Conservation (phyloP, 1,139 yeast genomes). For the Candida sanyaensis region DNA sequence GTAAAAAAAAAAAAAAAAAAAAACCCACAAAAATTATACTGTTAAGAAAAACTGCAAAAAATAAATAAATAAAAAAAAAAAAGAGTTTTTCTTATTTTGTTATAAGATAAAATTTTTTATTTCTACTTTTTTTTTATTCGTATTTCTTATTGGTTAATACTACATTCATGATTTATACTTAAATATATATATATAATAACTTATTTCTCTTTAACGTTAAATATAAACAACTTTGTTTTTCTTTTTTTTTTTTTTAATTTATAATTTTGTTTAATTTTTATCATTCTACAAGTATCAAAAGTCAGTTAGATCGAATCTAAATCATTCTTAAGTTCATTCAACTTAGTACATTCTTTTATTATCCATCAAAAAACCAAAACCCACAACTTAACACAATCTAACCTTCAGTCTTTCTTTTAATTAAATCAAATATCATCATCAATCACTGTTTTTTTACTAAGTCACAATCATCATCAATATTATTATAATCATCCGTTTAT, state of each 20-base stretch:
- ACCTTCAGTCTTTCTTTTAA: conserved; percentile 34
- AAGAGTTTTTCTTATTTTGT: too few species aligned
- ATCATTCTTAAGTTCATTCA: background rate
- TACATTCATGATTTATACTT: too few species aligned
- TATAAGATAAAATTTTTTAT: too few species aligned
- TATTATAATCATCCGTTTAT: background rate
- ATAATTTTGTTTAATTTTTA: too few species aligned
- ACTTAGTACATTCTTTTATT: background rate
- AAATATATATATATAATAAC: background rate
- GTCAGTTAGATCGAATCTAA: too few species aligned
- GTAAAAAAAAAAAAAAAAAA: too few species aligned
- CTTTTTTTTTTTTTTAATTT: background rate
- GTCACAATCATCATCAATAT: background rate
- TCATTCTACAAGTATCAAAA: too few species aligned
- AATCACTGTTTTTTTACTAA: background rate
- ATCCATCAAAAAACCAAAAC: background rate
- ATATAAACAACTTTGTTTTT: background rate
- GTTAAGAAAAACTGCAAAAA: too few species aligned
- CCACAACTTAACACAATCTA: conserved; percentile 13
- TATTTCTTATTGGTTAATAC: background rate
- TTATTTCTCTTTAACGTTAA: background rate
- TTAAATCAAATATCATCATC: background rate
- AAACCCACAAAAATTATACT: too few species aligned
- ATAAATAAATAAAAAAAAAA: too few species aligned
- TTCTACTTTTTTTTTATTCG: background rate